These are phyloP conservation scores for Cyclotella baltica DNA, from an alignment of 108 stramenopile genomes.

Conservation along the genomic window DNA sequence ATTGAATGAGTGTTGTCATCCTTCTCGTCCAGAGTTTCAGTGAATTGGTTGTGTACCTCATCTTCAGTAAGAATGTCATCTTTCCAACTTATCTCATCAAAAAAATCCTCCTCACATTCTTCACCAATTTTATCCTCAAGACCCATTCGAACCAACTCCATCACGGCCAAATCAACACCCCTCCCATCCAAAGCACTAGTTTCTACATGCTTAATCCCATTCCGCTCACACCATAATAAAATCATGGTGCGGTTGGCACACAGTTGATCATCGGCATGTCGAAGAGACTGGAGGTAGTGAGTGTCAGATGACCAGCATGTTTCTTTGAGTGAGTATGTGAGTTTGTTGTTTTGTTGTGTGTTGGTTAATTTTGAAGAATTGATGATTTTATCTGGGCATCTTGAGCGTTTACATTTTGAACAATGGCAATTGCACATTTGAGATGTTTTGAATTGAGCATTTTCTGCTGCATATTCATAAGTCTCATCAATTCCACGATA, in stretches of 20 bases:
- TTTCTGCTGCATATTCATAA: constrained; percentile 70
- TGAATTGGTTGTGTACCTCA: too few species aligned
- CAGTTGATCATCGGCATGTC: constrained; percentile 72
- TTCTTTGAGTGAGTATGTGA: constrained; percentile 50
- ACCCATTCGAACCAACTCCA: constrained; percentile 55
- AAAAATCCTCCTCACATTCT: too few species aligned
- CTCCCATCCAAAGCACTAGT: constrained; percentile 74
- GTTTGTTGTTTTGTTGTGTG: constrained; percentile 53
- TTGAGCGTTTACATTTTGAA: background rate
- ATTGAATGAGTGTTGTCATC: too few species aligned
- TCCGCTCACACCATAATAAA: constrained; percentile 78
- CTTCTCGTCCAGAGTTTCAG: too few species aligned
- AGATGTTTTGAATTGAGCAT: background rate
- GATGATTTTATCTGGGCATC: background rate
- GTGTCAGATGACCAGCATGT: constrained; percentile 61
- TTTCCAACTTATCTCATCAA: too few species aligned
- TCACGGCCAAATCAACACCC: constrained; percentile 71
- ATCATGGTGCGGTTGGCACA: constrained; percentile 80
- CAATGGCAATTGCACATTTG: background rate
- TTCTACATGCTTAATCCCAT: constrained; percentile 78
- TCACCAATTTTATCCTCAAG: constrained; percentile 41
- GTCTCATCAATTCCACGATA: constrained; percentile 70
- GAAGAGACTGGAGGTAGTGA: constrained; percentile 71
- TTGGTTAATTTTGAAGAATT: constrained; percentile 23
- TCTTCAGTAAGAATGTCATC: too few species aligned